Evolutionary conservation across 2,329 filamentous ascomycete genomes (phyloP).

Genomic region (Thelonectria blattea): DNA sequence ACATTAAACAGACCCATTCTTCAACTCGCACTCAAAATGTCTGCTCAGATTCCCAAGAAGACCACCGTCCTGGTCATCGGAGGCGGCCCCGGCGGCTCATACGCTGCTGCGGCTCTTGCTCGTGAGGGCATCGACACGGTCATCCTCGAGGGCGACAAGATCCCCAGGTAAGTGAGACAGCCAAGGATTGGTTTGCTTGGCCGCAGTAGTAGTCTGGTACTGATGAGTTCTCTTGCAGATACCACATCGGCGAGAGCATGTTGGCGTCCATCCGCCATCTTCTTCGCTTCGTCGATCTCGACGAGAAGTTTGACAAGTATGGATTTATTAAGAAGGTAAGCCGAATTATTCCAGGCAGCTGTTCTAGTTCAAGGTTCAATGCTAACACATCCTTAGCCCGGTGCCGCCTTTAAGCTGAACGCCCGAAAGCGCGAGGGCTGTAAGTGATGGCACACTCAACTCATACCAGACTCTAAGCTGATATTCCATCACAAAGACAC

Average conservation of each 20-base stretch:
- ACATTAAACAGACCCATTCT: neutral
- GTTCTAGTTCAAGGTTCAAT: neutral
- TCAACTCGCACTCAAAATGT: slow-evolving; percentile 7
- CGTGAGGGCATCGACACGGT: slow-evolving; percentile 15
- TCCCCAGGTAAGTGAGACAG: slow-evolving; percentile 10
- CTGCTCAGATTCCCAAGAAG: slow-evolving; percentile 20
- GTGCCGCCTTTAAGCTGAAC: slow-evolving; percentile 49
- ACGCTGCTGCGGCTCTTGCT: slow-evolving; percentile 15
- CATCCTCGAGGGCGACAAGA: slow-evolving; percentile 15
- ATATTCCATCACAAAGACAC: slow-evolving; percentile 38
- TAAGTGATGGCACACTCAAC: slow-evolving; percentile 28
- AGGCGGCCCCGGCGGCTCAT: slow-evolving; percentile 16
- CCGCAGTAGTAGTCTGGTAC: neutral
- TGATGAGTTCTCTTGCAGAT: slow-evolving; percentile 29
- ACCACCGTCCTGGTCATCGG: slow-evolving; percentile 16
- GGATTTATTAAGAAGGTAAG: slow-evolving; percentile 50
- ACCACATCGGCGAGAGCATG: slow-evolving; percentile 48
- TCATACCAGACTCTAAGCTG: neutral
- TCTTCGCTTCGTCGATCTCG: slow-evolving; percentile 51
- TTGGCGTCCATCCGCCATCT: slow-evolving; percentile 49
- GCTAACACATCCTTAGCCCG: slow-evolving; percentile 26
- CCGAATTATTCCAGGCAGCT: neutral
- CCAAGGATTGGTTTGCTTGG: neutral
- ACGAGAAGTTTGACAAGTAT: slow-evolving; percentile 46
- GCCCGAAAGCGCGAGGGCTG: slow-evolving; percentile 40